Conservation (phyloP, 2,329 filamentous ascomycete species). For the Aspergillus calidoustus region DNA sequence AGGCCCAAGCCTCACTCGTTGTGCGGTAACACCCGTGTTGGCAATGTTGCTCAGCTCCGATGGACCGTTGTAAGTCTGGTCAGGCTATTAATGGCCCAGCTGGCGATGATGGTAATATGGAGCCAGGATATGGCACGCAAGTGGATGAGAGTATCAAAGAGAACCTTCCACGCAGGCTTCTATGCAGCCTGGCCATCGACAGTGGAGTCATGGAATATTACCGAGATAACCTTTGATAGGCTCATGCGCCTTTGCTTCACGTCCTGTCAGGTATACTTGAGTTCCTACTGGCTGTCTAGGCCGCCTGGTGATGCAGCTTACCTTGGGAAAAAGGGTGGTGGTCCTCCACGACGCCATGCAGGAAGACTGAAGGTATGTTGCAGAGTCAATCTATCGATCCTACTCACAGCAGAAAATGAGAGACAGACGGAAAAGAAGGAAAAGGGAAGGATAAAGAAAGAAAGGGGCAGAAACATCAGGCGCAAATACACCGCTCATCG, state of each 20-base stretch:
- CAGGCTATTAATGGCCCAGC: conserved; percentile 8
- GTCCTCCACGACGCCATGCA: conserved; percentile 8
- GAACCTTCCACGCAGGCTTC: conserved; percentile 40
- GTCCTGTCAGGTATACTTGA: background rate
- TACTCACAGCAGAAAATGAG: background rate
- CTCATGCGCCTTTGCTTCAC: conserved; percentile 1
- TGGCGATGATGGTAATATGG: conserved; percentile 16
- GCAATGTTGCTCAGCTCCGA: conserved; percentile 17
- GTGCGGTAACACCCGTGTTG: conserved; percentile 22
- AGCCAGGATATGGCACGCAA: background rate
- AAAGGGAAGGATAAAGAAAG: conserved; percentile 6
- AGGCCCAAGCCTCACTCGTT: conserved; percentile 21
- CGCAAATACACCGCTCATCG: background rate
- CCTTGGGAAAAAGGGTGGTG: background rate
- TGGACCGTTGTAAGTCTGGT: conserved; percentile 22
- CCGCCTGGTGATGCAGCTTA: conserved; percentile 11
- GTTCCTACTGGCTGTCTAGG: background rate
- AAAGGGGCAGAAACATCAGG: conserved; percentile 5
- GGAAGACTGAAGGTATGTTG: background rate
- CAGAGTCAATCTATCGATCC: background rate
- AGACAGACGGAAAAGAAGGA: background rate
- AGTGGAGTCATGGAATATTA: conserved; percentile 6
- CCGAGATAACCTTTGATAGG: background rate
- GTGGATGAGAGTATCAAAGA: conserved; percentile 26
- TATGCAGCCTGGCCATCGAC: conserved; percentile 28